A percentile compares a stretch with the other conserved stretches of the same genome.
Evolutionary conservation across 495 filamentous ascomycete genomes (phyloP).

Genomic region (Tuber aestivum): DNA sequence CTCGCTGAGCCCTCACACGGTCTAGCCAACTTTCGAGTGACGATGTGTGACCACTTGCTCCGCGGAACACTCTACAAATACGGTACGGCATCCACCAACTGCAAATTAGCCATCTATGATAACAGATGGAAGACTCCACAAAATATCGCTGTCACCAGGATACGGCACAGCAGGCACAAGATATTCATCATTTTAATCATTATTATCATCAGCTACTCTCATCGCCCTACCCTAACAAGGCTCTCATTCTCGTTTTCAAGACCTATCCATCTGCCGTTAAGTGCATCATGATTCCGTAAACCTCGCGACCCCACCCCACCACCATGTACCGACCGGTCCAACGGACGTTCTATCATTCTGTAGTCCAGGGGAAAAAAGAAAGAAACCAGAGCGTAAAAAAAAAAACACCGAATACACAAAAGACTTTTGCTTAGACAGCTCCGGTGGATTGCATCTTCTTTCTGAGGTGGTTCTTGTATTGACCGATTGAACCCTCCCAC

Average conservation of each 20-base stretch:
- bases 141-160: background rate
- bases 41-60: background rate
- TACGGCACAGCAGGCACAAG: background rate
- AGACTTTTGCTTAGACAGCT: constrained; percentile 29
- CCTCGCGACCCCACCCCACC: background rate
- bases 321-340: constrained; percentile 4
- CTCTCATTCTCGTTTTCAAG: background rate
- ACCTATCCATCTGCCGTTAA: background rate
- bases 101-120: background rate
- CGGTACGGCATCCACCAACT: background rate
- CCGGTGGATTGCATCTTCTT: constrained; percentile 78
- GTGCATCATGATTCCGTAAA: background rate
- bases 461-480: constrained; percentile 96
- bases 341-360: constrained; percentile 27
- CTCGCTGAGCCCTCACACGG: too few species aligned
- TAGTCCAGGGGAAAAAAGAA: constrained; percentile 26
- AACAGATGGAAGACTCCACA: background rate
- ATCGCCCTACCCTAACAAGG: background rate
- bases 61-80: background rate
- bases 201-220: background rate
- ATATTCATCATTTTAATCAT: background rate
- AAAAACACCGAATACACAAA: constrained; percentile 15
- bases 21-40: background rate
- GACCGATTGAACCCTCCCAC: constrained; percentile 84
- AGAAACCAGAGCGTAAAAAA: constrained; percentile 25